Conservation (phyloP, 2,329 filamentous ascomycete species). For the Penicillium hesseltinei region DNA sequence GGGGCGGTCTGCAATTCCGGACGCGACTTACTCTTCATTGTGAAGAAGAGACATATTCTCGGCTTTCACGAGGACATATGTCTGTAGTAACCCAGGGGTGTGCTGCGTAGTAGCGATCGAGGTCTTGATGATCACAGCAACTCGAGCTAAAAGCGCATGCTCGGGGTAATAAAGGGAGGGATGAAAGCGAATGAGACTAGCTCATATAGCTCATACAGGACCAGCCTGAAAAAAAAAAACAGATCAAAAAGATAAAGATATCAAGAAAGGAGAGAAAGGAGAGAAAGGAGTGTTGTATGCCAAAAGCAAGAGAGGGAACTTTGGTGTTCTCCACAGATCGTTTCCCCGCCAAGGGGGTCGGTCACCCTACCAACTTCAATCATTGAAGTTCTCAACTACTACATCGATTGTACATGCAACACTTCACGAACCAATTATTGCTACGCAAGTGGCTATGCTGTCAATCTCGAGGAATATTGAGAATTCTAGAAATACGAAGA, state of each 20-base stretch:
- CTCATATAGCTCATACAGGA: constrained; percentile 27
- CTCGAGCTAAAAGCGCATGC: constrained; percentile 11
- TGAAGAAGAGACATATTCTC: constrained; percentile 49
- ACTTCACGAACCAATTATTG: not conserved
- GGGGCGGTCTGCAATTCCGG: not conserved
- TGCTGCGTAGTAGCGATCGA: constrained; percentile 4
- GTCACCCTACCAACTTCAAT: not conserved
- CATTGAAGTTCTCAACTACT: not conserved
- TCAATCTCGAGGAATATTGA: not conserved
- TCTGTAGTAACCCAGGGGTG: not conserved
- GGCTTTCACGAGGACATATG: not conserved
- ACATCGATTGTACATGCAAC: not conserved
- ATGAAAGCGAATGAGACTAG: constrained; percentile 11
- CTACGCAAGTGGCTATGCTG: not conserved
- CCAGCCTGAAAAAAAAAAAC: constrained; percentile 31
- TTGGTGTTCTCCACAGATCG: constrained; percentile 14
- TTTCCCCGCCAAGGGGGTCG: constrained; percentile 7
- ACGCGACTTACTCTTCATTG: constrained; percentile 49
- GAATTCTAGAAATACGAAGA: not conserved
- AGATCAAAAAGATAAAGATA: constrained; percentile 4
- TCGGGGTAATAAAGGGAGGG: constrained; percentile 15
- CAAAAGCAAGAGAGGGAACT: constrained; percentile 10
- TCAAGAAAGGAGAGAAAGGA: constrained; percentile 7
- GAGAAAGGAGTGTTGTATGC: constrained; percentile 1
- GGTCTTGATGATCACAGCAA: constrained; percentile 1